A percentile compares a stretch with the other conserved stretches of the same genome.
phyloP scores from a whole-genome alignment of 2,329 filamentous ascomycete genomes.

The Phialemoniopsis sp. region DNA sequence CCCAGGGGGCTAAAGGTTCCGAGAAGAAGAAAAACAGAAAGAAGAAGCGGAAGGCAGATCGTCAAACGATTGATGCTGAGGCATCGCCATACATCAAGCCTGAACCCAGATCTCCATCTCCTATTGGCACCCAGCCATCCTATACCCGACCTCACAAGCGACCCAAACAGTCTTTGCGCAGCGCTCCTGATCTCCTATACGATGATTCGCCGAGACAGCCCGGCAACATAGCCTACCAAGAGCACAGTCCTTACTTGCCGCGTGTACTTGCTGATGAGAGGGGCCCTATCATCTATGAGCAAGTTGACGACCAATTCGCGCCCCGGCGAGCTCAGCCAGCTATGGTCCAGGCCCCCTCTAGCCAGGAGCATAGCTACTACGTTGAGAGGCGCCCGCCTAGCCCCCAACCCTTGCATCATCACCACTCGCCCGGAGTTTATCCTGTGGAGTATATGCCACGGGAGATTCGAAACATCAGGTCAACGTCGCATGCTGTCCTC shows the following conservation, averaged over 20 bases:
- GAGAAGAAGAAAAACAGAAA: slow-evolving; percentile 48
- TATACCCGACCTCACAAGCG: slow-evolving; percentile 53
- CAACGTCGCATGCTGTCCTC: slow-evolving; percentile 35
- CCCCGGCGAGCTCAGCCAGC: slow-evolving; percentile 17
- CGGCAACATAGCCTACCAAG: slow-evolving; percentile 18
- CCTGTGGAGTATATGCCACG: slow-evolving; percentile 29
- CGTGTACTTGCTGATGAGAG: slow-evolving; percentile 18
- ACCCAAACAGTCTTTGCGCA: slow-evolving; percentile 38
- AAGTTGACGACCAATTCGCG: slow-evolving; percentile 16
- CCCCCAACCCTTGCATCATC: slow-evolving; percentile 26
- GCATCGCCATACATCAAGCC: slow-evolving; percentile 55
- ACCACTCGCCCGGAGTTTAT: slow-evolving; percentile 29
- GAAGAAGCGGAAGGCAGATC: slow-evolving; percentile 47
- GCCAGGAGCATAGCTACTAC: slow-evolving; percentile 15
- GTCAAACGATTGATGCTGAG: slow-evolving; percentile 40
- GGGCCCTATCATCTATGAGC: slow-evolving; percentile 29
- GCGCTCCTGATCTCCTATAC: no score
- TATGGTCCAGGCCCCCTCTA: slow-evolving; percentile 9
- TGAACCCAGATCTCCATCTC: slow-evolving; percentile 62
- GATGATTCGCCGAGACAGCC: no score
- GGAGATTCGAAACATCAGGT: slow-evolving; percentile 30
- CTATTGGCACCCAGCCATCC: slow-evolving; percentile 43
- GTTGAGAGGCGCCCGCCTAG: slow-evolving; percentile 23
- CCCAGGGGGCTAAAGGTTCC: slow-evolving; percentile 41
- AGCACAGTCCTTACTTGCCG: slow-evolving; percentile 20